phyloP scores from a whole-genome alignment of 164 flowering plant species.

The Liquidambar formosana region DNA sequence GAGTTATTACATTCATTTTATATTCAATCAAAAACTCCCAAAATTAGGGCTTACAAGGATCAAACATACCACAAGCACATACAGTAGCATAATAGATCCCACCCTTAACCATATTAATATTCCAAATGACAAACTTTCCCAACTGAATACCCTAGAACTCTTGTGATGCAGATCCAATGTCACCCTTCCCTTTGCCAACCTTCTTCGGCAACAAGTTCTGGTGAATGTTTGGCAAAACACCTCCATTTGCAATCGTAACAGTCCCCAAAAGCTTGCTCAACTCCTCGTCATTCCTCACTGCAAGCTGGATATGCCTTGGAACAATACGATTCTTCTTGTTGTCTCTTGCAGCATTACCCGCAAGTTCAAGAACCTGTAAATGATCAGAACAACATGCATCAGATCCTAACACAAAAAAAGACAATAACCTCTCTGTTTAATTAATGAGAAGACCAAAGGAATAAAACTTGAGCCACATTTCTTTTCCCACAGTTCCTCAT shows the following conservation, averaged over 20 bases:
- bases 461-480: no score
- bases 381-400: conserved; percentile 1
- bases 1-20: background rate
- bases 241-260: conserved; percentile 67
- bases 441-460: no score
- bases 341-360: conserved; percentile 74
- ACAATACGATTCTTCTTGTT: conserved; percentile 70
- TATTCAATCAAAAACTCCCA: background rate
- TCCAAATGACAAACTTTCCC: background rate
- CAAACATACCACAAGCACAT: background rate
- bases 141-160: conserved; percentile 38
- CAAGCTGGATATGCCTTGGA: conserved; percentile 74
- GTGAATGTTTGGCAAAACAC: conserved; percentile 63
- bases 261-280: conserved; percentile 62
- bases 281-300: conserved; percentile 74
- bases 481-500: no score
- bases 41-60: background rate
- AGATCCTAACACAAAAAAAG: no score
- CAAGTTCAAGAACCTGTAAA: conserved; percentile 60
- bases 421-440: no score
- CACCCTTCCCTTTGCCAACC: conserved; percentile 49
- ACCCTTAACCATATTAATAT: background rate
- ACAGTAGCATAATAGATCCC: background rate
- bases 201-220: conserved; percentile 60
- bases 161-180: conserved; percentile 61